Evolutionary conservation across 331 rosid genomes (phyloP).

Genomic region (Pyrus hybrid): DNA sequence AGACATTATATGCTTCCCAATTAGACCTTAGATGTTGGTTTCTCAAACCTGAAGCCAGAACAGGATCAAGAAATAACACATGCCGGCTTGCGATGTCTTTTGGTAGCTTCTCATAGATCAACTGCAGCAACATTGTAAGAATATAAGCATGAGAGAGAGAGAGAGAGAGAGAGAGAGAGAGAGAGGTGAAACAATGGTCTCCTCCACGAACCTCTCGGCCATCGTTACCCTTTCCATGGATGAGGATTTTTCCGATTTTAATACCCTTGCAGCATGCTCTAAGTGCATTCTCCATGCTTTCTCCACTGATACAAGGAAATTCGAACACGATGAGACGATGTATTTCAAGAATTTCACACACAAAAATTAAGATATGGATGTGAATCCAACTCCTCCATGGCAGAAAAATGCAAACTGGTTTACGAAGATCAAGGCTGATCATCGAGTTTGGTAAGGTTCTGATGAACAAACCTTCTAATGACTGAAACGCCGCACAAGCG

Average conservation of each 20-base stretch:
- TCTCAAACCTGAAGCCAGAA: slow-evolving; percentile 22
- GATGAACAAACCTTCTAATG: slow-evolving; percentile 13
- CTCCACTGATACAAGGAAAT: neutral
- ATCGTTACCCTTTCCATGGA: slow-evolving; percentile 11
- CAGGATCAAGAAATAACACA: slow-evolving; percentile 15
- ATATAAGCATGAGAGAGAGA: neutral
- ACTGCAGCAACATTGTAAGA: neutral
- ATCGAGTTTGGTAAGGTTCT: neutral
- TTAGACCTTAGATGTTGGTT: neutral
- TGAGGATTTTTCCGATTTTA: slow-evolving; percentile 20
- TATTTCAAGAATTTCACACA: neutral
- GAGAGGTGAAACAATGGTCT: neutral
- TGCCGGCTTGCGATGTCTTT: slow-evolving; percentile 19
- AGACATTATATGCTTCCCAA: neutral
- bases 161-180: neutral
- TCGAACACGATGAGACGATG: neutral
- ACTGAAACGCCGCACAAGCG: slow-evolving; percentile 14
- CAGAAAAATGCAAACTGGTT: neutral
- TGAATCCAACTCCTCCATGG: no score
- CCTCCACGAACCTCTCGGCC: slow-evolving; percentile 13
- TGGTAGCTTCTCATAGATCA: slow-evolving; percentile 20
- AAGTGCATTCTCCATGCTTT: slow-evolving; percentile 20
- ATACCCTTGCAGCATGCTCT: slow-evolving; percentile 21
- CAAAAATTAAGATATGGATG: no score
- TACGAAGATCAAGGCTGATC: neutral